These are phyloP conservation scores for Hypoxylon rubiginosum DNA, from an alignment of 2,329 filamentous ascomycete genomes.

Conservation along the genomic window DNA sequence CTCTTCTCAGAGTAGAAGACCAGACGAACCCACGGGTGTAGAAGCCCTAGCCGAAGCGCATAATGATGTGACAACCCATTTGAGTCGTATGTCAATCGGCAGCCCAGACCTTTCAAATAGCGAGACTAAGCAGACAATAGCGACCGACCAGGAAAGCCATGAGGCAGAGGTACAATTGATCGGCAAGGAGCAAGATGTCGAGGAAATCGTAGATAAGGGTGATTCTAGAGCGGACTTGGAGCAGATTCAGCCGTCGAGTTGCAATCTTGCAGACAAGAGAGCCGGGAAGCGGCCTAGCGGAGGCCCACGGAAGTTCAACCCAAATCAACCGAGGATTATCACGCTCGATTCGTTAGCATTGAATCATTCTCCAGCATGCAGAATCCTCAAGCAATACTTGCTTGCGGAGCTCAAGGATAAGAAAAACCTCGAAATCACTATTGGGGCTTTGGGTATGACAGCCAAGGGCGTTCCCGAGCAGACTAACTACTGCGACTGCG, in stretches of 20 bases:
- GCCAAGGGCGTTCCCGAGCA: slow-evolving; percentile 84
- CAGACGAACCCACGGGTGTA: not conserved
- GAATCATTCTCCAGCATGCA: slow-evolving; percentile 73
- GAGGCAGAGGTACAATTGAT: slow-evolving; percentile 14
- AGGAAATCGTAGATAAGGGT: slow-evolving; percentile 32
- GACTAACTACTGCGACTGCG: slow-evolving; percentile 89
- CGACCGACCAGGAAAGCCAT: slow-evolving; percentile 19
- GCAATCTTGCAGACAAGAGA: slow-evolving; percentile 48
- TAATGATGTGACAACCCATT: slow-evolving; percentile 39
- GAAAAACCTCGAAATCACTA: slow-evolving; percentile 55
- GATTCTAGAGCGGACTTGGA: slow-evolving; percentile 32
- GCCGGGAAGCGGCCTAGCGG: slow-evolving; percentile 52
- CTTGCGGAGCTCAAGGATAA: slow-evolving; percentile 77
- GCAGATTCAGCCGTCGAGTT: slow-evolving; percentile 24
- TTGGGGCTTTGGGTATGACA: slow-evolving; percentile 67
- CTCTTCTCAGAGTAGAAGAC: slow-evolving; percentile 20
- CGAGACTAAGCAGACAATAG: slow-evolving; percentile 43
- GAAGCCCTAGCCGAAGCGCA: slow-evolving; percentile 17
- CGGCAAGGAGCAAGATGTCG: slow-evolving; percentile 20
- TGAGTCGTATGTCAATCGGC: slow-evolving; percentile 50
- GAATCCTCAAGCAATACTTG: slow-evolving; percentile 81
- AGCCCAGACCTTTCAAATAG: slow-evolving; percentile 26
- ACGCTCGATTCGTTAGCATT: slow-evolving; percentile 87
- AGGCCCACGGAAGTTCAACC: slow-evolving; percentile 59
- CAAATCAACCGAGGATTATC: slow-evolving; percentile 77